Evolutionary conservation across 176 grass and related monocot species (phyloP).

Genomic region (Rhynchospora tenuis): DNA sequence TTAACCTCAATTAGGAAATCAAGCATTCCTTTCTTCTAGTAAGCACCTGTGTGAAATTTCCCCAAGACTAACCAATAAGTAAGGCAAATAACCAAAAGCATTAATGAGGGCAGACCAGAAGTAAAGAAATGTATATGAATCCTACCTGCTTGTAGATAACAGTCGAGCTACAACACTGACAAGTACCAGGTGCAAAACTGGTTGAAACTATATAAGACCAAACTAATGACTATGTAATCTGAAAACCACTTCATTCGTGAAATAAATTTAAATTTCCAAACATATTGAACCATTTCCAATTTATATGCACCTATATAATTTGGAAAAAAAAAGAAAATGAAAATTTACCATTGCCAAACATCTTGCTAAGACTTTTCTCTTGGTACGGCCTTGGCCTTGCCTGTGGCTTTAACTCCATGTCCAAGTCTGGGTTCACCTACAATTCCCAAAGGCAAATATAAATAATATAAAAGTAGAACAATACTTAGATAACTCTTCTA

Average conservation of each 20-base stretch:
- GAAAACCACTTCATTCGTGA: too few species aligned
- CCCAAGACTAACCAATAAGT: background rate
- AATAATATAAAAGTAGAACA: conserved; percentile 22
- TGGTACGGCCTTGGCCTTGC: conserved; percentile 92
- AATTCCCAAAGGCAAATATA: conserved; percentile 15
- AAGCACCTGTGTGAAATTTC: background rate
- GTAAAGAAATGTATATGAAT: background rate
- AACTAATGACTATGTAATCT: too few species aligned
- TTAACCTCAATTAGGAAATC: background rate
- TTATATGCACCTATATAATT: background rate
- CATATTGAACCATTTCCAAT: background rate
- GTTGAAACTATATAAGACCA: too few species aligned
- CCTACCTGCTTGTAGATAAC: background rate
- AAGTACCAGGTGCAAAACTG: too few species aligned
- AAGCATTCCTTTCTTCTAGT: background rate
- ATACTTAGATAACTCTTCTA: background rate
- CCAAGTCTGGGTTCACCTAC: conserved; percentile 79
- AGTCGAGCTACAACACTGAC: too few species aligned
- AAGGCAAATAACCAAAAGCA: background rate
- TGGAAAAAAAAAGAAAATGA: too few species aligned
- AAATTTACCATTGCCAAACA: conserved; percentile 99
- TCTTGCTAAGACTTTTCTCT: conserved; percentile 98
- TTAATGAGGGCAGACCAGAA: background rate
- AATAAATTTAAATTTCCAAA: background rate
- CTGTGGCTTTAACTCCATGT: conserved; percentile 81